Evolutionary conservation across 2,329 filamentous ascomycete species (phyloP), one percentile per base, ranked within the genome.

Genomic region (Pseudogymnoascus sp.): DNA sequence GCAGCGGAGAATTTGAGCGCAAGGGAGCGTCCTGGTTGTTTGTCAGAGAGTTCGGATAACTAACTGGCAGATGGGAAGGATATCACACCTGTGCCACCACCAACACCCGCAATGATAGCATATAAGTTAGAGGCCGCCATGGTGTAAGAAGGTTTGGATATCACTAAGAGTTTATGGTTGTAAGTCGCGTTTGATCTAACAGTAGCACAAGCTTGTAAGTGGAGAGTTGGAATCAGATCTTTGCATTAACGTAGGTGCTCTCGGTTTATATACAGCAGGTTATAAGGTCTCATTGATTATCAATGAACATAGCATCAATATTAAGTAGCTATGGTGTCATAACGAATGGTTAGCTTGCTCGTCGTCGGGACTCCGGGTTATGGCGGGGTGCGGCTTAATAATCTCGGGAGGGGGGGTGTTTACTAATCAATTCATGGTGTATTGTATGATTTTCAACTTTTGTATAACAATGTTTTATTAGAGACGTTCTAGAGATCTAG

Each of bases 51-150:
- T 17, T 62, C 40, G 53, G 46, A 37, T 44, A 56, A 46, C 50
- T 21, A 63, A 60, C 17, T 15, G 11, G 4, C n/a, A 31, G 26
- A 31, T 13, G 44, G 15, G 21, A 26, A 29, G 11, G n/a, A 17
- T 23, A 23, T 2, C 15, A 64, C 53, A 59, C 79, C 78, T 53
- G 84, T 91, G 64, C 89, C 88, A 5, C 87, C 78, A n/a, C 89
- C 89, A 44, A 86, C 88, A 63, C 89, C 89, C 10, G 88, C 87
- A 64, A 92, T 76, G 65, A 92, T 77, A 60, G 88, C 85, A 73
- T 87, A 89, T 70, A 88, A 81, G 68, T 80, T 81, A 59, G 40
- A 70, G 63, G 71, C 50, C 63, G 72, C 70, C 64, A 65, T 65
- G 4, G 10, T 33, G 50, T 33, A 15, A 9, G 4, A 33, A 19